phyloP scores from a whole-genome alignment of 257 asterid genomes.

The Solanum virginianum region DNA sequence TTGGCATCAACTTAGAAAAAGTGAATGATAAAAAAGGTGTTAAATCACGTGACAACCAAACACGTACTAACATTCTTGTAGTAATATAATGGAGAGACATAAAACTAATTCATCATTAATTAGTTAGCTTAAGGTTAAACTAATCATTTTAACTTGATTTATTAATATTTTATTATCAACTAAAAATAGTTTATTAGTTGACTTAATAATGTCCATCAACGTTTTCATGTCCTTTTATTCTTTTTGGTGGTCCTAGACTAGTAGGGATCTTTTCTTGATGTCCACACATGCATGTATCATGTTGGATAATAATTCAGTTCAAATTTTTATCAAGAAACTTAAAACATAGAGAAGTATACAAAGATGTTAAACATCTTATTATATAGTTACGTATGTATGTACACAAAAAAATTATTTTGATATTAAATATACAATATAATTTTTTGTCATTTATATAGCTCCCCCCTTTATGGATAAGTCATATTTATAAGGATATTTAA shows the following conservation, averaged over 20 bases:
- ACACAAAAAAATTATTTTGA: not conserved
- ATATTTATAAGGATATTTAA: not conserved
- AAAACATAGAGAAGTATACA: not conserved
- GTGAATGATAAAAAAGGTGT: not conserved
- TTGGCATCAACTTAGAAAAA: conserved; percentile 1
- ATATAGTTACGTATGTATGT: not conserved
- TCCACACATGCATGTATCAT: not conserved
- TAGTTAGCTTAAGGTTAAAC: not conserved
- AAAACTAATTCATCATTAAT: not conserved
- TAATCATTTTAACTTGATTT: not conserved
- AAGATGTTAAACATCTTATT: not conserved
- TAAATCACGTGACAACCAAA: not conserved
- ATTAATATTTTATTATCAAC: not conserved
- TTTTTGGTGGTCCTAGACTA: not conserved
- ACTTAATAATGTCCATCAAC: not conserved
- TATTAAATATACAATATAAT: not conserved
- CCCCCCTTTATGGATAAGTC: not conserved
- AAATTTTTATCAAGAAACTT: not conserved
- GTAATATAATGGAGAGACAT: not conserved
- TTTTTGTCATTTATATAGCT: not conserved
- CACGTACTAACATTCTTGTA: not conserved
- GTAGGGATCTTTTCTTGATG: not conserved
- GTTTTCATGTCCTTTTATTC: not conserved
- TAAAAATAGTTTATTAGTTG: not conserved
- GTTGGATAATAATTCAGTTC: not conserved